A percentile compares a stretch with the other conserved stretches of the same genome.
Evolutionary conservation across 2,329 filamentous ascomycete species (phyloP).

Genomic region (Fonsecaea erecta): DNA sequence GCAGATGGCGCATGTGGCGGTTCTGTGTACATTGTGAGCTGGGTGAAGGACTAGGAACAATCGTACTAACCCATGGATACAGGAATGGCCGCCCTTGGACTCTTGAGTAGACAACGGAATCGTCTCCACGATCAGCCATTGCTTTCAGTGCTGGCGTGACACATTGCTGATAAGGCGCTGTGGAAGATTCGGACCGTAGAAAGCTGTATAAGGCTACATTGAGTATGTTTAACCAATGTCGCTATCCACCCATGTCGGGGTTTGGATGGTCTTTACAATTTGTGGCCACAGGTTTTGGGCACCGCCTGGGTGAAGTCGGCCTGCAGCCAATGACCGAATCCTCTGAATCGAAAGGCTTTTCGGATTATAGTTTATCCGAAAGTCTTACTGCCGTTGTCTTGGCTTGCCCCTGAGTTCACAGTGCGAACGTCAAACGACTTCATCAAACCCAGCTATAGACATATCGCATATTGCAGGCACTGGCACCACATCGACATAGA

Average conservation of each 20-base stretch:
- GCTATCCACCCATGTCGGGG: not conserved
- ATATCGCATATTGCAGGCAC: not conserved
- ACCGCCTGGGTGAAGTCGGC: conserved; percentile 2
- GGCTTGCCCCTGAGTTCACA: not conserved
- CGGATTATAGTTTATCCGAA: not conserved
- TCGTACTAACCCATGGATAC: conserved; percentile 53
- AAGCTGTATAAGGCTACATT: not conserved
- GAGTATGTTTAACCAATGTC: not conserved
- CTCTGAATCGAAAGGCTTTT: not conserved
- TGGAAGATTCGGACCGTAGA: not conserved
- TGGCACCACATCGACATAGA: not conserved
- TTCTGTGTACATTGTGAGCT: conserved; percentile 59
- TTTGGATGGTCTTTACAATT: not conserved
- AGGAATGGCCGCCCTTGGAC: conserved; percentile 53
- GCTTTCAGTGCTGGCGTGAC: conserved; percentile 11
- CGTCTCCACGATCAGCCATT: conserved; percentile 30
- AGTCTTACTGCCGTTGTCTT: not conserved
- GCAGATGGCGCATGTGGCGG: conserved; percentile 83
- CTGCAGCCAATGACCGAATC: conserved; percentile 2
- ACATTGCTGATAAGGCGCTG: conserved; percentile 17
- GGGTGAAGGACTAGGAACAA: not conserved
- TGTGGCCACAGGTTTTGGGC: not conserved
- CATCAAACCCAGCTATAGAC: not conserved
- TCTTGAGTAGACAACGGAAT: conserved; percentile 19
- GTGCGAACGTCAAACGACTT: not conserved